Evolutionary conservation across 176 grass and related monocot genomes (phyloP).

Genomic region (Echinochloa phyllopogon): DNA sequence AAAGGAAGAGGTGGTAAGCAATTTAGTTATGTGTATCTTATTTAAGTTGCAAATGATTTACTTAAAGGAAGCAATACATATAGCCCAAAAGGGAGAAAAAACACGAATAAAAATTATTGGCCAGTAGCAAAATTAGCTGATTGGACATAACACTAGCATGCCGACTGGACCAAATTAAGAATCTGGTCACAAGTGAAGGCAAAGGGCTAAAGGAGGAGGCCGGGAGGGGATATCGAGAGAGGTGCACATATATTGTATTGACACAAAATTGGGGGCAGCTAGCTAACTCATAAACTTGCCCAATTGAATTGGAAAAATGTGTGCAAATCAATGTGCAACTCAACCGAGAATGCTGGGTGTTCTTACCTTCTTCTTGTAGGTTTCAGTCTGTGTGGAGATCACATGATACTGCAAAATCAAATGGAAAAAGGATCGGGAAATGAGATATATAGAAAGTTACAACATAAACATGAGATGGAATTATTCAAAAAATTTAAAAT

Average conservation of each 20-base stretch:
- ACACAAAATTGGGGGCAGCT: not conserved
- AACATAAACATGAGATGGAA: not conserved
- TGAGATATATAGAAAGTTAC: not conserved
- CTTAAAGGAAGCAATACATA: not conserved
- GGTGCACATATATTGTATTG: not conserved
- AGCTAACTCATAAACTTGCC: not conserved
- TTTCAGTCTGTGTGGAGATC: slow-evolving; percentile 86
- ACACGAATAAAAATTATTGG: not conserved
- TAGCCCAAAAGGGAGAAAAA: not conserved
- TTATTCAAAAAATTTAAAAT: not conserved
- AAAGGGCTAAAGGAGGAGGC: not conserved
- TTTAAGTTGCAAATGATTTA: not conserved
- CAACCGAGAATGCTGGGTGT: not conserved
- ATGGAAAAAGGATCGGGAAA: not conserved
- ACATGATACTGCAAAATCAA: slow-evolving; percentile 76
- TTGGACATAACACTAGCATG: not conserved
- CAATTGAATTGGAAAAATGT: not conserved
- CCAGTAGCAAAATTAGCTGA: not conserved
- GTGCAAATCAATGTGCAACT: not conserved
- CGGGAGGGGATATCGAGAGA: not conserved
- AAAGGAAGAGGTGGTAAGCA: not conserved
- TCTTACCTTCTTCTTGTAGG: slow-evolving; percentile 94
- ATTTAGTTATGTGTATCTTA: not conserved
- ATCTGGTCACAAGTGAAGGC: not conserved
- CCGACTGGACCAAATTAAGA: slow-evolving; percentile 15